phyloP scores from a whole-genome alignment of 352 stramenopile species.

The Pythium monospermum region DNA sequence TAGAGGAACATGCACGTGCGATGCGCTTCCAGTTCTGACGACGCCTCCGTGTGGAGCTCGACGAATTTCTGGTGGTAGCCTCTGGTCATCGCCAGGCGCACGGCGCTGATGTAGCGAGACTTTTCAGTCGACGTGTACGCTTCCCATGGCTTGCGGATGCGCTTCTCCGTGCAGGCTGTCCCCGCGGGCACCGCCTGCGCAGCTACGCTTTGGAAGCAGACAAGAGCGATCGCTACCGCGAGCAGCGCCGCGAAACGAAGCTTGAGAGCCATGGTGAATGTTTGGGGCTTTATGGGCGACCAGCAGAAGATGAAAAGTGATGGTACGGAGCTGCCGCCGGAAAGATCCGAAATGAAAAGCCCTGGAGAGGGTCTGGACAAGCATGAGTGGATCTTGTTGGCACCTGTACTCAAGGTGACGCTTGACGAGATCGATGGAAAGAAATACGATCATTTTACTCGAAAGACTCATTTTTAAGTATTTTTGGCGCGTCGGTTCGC shows the following conservation, averaged over 20 bases:
- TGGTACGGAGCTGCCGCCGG: too few species aligned
- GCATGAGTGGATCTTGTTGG: background rate
- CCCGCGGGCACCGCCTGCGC: constrained; percentile 1
- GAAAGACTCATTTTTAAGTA: background rate
- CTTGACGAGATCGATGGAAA: background rate
- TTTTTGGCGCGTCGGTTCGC: background rate
- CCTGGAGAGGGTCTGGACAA: background rate
- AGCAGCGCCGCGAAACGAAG: background rate
- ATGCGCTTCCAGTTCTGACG: constrained; percentile 21
- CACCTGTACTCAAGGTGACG: background rate
- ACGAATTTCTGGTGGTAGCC: constrained; percentile 30
- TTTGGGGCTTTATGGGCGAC: background rate
- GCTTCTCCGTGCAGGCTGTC: constrained; percentile 9
- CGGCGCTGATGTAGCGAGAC: constrained; percentile 17
- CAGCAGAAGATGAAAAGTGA: background rate
- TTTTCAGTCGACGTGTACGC: constrained; percentile 18
- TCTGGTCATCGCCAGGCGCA: constrained; percentile 14
- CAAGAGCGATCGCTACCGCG: background rate
- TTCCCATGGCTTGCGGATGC: constrained; percentile 25
- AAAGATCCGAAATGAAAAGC: background rate
- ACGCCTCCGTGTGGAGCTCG: constrained; percentile 22
- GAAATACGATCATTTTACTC: background rate
- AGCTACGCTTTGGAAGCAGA: background rate
- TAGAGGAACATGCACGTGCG: constrained; percentile 26
- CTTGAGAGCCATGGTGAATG: background rate